phyloP scores from a whole-genome alignment of 352 stramenopile species.

The Pythium vanterpoolii region DNA sequence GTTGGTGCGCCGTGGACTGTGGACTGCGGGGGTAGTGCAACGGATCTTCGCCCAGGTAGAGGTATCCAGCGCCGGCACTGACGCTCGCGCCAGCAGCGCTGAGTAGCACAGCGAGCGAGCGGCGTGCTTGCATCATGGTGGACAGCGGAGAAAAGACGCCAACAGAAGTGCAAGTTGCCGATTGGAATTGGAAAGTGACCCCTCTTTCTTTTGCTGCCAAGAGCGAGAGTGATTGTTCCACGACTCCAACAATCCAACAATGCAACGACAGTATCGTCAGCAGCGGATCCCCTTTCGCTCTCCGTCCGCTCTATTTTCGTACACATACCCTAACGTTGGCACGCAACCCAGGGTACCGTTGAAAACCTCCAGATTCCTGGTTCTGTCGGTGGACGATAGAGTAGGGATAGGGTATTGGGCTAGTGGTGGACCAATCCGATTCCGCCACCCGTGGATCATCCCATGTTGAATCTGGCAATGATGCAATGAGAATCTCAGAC shows the following conservation, averaged over 20 bases:
- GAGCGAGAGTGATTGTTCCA: no score
- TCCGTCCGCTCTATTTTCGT: slow-evolving; percentile 19
- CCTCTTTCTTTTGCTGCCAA: no score
- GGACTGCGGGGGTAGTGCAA: not conserved
- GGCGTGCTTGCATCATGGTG: slow-evolving; percentile 44
- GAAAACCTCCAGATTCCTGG: no score
- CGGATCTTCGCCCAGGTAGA: slow-evolving; percentile 48
- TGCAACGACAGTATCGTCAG: slow-evolving; percentile 4
- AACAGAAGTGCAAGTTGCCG: slow-evolving; percentile 18
- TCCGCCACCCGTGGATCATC: slow-evolving; percentile 8
- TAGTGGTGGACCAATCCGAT: slow-evolving; percentile 18
- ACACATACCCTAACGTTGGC: slow-evolving; percentile 1
- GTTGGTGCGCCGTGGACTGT: not conserved
- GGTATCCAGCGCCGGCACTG: slow-evolving; percentile 42
- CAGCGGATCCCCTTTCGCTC: slow-evolving; percentile 1
- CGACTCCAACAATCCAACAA: no score
- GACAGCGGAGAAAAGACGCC: not conserved
- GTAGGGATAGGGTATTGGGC: slow-evolving; percentile 4
- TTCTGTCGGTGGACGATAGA: not conserved
- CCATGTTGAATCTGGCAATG: slow-evolving; percentile 28
- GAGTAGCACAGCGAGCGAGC: slow-evolving; percentile 49
- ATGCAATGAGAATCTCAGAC: slow-evolving; percentile 23
- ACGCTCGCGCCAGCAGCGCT: slow-evolving; percentile 48
- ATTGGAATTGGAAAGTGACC: slow-evolving; percentile 8
- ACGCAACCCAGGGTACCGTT: not conserved